A percentile compares a stretch with the other conserved stretches of the same genome.
Conservation (phyloP, 768 basidiomycete genomes). For the Cubamyces lactineus region DNA sequence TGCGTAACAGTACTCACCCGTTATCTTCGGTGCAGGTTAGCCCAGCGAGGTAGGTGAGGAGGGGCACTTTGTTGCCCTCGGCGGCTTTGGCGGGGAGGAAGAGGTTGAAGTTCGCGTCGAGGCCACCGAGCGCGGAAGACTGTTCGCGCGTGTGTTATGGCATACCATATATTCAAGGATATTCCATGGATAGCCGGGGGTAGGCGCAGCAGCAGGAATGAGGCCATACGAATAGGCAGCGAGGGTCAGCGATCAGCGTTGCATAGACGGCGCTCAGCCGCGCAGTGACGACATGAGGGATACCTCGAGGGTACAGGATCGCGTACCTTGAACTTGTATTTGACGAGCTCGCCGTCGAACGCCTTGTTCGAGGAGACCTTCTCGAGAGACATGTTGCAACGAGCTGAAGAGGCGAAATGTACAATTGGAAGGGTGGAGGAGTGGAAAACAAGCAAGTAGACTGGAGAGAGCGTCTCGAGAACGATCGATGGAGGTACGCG, state of each 20-base stretch:
- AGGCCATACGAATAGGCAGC: conserved; percentile 9
- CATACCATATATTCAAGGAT: no score
- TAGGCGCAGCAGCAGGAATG: not conserved
- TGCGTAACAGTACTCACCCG: conserved; percentile 53
- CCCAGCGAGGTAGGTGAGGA: conserved; percentile 89
- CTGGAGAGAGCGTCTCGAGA: not conserved
- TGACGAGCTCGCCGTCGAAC: conserved; percentile 79
- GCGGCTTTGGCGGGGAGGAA: conserved; percentile 73
- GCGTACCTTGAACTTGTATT: conserved; percentile 84
- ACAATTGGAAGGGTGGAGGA: not conserved
- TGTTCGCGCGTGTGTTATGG: conserved; percentile 32
- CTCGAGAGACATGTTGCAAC: conserved; percentile 46
- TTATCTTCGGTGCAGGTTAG: conserved; percentile 93
- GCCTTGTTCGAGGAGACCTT: conserved; percentile 76
- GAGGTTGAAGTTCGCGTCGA: conserved; percentile 81
- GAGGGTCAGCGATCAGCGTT: conserved; percentile 6
- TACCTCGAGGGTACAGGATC: conserved; percentile 4
- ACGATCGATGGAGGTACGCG: conserved; percentile 8
- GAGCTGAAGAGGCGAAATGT: not conserved
- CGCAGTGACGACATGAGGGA: conserved; percentile 14
- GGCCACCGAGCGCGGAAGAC: conserved; percentile 73
- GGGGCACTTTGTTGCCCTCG: conserved; percentile 51
- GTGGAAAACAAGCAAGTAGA: not conserved
- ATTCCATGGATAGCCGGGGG: no score
- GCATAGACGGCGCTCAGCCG: conserved; percentile 12